Evolutionary conservation across 2,329 filamentous ascomycete species (phyloP), one percentile per base, ranked within the genome.

Genomic region (Aspergillus neotritici): DNA sequence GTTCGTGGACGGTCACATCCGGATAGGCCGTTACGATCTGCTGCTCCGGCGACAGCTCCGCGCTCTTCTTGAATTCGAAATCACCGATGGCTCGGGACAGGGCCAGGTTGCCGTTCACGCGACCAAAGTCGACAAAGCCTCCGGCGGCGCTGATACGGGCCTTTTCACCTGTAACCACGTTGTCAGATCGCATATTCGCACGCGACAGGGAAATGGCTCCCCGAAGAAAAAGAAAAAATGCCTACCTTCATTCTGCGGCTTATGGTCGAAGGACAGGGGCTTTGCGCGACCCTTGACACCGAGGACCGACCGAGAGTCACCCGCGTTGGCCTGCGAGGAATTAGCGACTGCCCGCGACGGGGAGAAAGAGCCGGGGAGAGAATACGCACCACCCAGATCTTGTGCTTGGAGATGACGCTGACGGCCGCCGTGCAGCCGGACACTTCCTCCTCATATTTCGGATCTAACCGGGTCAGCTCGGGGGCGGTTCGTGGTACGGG

Each of bases 31-130:
- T 98, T 34, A 98, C 93, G 54, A 98, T 97, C 70, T 98, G 93
- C 65, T 94, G 87, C 73, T 98, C 93, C n/a, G 93, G 93, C 3
- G 91, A 84, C 37, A 98, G 82, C 63, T 96, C 90, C 56, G 91
- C 87, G 67, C 89, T 95, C 79, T 97, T 97, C 79, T 98, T 98
- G 79, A 98, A 98, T 67, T 98, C 93, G 64, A 98, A 98, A 68
- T 98, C 93, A 57, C 93, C 93, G 68, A 98, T 96, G 58, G 93
- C 93, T 68, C 93, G 86, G 50, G 93, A 98, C 49, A 98, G 77
- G 36, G 93, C 93, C 35, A 98, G 81, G 69, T 98, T 98, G 65
- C 93, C 93, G 67, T 98, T 98, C 58, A 98, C 93, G 64, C 93
- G 87, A 52, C 93, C 93, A 65, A 97, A 98, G 68, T 98, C 93